Percentiles rank a stretch among this genome's conserved stretches.
These are phyloP conservation scores for Solanum clarkiae DNA, from an alignment of 257 asterid genomes.

Conservation along the genomic window DNA sequence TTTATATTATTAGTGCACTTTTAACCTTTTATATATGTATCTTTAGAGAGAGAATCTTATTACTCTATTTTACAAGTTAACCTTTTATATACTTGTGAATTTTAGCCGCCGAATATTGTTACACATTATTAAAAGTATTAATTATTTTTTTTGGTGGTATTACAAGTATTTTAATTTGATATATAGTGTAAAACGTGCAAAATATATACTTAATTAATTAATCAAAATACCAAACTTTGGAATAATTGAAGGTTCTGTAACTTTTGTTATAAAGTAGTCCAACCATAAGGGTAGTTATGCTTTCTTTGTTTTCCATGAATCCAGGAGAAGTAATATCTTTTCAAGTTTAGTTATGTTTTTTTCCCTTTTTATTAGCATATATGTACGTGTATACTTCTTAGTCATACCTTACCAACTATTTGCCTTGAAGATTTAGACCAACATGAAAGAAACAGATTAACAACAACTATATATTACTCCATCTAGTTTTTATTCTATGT, in stretches of 20 bases:
- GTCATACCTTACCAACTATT: neutral
- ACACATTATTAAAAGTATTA: neutral
- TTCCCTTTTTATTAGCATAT: neutral
- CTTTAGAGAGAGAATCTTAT: neutral
- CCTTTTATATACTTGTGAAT: neutral
- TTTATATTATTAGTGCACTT: too few species aligned
- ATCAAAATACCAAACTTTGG: neutral
- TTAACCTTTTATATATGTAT: too few species aligned
- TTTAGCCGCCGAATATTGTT: neutral
- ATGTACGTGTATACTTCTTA: neutral
- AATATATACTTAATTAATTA: neutral
- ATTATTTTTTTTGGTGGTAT: too few species aligned
- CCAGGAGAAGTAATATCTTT: neutral
- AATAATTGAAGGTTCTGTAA: neutral
- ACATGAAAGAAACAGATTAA: slow-evolving; percentile 16
- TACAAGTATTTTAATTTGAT: neutral
- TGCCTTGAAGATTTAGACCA: slow-evolving; percentile 3
- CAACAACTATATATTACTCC: too few species aligned
- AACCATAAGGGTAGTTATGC: neutral
- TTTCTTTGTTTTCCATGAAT: neutral
- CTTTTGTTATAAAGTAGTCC: neutral
- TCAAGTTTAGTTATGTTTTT: neutral
- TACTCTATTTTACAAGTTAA: neutral
- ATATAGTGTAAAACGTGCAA: neutral
- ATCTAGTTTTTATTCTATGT: too few species aligned